phyloP scores from a whole-genome alignment of 2,329 filamentous ascomycete genomes.

The Coniella lustricola region DNA sequence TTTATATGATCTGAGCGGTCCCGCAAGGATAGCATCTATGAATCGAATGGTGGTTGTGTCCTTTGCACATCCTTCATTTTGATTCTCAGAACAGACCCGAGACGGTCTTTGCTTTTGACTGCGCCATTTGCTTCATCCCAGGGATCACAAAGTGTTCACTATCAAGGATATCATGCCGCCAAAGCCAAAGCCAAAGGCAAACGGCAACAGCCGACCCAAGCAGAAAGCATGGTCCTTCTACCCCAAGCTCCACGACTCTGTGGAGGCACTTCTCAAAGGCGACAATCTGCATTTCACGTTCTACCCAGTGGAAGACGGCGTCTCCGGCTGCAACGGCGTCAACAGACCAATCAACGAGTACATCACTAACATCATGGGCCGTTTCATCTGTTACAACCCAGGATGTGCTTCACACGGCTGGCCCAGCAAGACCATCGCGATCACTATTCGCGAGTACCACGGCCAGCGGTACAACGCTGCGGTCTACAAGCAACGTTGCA shows the following conservation, averaged over 20 bases:
- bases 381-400: constrained; percentile 15
- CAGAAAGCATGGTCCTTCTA: not conserved
- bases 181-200: too few relatives aligned
- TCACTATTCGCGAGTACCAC: constrained; percentile 18
- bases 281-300: constrained; percentile 3
- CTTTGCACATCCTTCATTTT: too few relatives aligned
- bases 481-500: constrained; percentile 22
- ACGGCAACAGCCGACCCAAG: too few relatives aligned
- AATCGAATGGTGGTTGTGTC: too few relatives aligned
- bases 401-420: constrained; percentile 9
- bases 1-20: too few relatives aligned
- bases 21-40: too few relatives aligned
- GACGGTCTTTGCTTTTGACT: too few relatives aligned
- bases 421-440: constrained; percentile 17
- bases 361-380: constrained; percentile 18
- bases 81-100: too few relatives aligned
- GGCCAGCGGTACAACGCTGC: constrained; percentile 19
- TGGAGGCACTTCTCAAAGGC: not conserved
- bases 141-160: too few relatives aligned
- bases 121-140: too few relatives aligned
- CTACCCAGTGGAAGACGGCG: not conserved
- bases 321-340: not conserved
- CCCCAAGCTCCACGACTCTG: not conserved
- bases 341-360: not conserved
- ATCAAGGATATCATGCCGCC: too few relatives aligned